phyloP scores from a whole-genome alignment of 2,329 filamentous ascomycete genomes.

The Paraphaeosphaeria sporulosa region DNA sequence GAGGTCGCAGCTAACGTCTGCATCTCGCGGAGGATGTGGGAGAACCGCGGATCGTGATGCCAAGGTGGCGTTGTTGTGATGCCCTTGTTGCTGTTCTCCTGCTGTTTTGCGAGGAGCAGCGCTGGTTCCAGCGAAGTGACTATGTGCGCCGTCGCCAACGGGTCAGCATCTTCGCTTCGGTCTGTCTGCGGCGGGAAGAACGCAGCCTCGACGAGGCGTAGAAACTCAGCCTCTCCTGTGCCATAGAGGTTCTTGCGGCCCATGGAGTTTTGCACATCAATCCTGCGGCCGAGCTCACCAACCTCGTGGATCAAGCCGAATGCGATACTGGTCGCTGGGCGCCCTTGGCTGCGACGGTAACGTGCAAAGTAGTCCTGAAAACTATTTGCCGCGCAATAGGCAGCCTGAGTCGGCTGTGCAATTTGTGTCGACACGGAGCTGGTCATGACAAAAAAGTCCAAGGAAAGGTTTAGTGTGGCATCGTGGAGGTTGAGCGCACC shows the following conservation, averaged over 20 bases:
- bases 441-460: constrained; percentile 40
- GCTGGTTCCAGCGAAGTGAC: constrained; percentile 37
- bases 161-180: constrained; percentile 23
- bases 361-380: constrained; percentile 34
- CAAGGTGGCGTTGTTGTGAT: neutral
- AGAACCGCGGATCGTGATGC: neutral
- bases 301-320: constrained; percentile 36
- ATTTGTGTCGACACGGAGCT: constrained; percentile 25
- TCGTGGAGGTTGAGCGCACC: constrained; percentile 39
- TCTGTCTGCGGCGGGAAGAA: constrained; percentile 18
- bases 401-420: constrained; percentile 23
- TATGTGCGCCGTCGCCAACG: constrained; percentile 31
- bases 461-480: constrained; percentile 10
- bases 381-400: constrained; percentile 32
- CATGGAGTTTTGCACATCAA: constrained; percentile 10
- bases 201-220: constrained; percentile 23
- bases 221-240: constrained; percentile 11
- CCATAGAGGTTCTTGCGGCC: constrained; percentile 19
- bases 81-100: constrained; percentile 18
- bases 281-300: constrained; percentile 22
- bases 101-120: constrained; percentile 3
- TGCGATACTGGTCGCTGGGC: constrained; percentile 27
- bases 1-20: too few relatives aligned
- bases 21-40: too few relatives aligned
- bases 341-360: constrained; percentile 19